phyloP scores from a whole-genome alignment of 192 early-diverging fungal genomes.

The Coemansia sp. region DNA sequence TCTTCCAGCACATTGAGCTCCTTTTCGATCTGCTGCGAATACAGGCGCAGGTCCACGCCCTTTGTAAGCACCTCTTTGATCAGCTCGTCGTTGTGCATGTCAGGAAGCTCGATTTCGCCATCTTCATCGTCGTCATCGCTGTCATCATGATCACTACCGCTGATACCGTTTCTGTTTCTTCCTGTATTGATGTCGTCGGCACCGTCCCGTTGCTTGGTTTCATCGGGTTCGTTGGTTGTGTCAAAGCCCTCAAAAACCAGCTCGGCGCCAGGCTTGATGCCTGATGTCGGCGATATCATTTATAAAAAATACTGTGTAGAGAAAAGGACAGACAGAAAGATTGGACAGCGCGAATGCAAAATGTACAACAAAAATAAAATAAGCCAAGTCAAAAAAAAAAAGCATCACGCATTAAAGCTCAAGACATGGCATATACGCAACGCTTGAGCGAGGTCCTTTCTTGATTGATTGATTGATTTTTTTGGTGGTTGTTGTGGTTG shows the following conservation, averaged over 20 bases:
- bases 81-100: slow-evolving; percentile 82
- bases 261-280: slow-evolving; percentile 9
- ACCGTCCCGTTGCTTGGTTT: not conserved
- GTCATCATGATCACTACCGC: not conserved
- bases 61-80: slow-evolving; percentile 75
- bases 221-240: slow-evolving; percentile 29
- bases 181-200: not conserved
- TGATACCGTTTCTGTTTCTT: not conserved
- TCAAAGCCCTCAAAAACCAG: slow-evolving; percentile 50
- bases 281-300: not conserved
- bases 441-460: too few species aligned
- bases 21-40: slow-evolving; percentile 73
- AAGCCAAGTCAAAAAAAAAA: not conserved
- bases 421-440: too few species aligned
- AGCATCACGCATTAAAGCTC: too few species aligned
- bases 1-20: slow-evolving; percentile 72
- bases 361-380: not conserved
- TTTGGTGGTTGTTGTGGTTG: too few species aligned
- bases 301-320: not conserved
- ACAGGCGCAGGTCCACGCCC: slow-evolving; percentile 85
- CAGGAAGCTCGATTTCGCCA: slow-evolving; percentile 23
- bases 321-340: not conserved
- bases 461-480: too few species aligned
- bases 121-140: slow-evolving; percentile 6
- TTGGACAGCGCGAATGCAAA: not conserved